These are phyloP conservation scores for Rhynchosporium secalis DNA, from an alignment of 2,329 filamentous ascomycete species.

Conservation along the genomic window DNA sequence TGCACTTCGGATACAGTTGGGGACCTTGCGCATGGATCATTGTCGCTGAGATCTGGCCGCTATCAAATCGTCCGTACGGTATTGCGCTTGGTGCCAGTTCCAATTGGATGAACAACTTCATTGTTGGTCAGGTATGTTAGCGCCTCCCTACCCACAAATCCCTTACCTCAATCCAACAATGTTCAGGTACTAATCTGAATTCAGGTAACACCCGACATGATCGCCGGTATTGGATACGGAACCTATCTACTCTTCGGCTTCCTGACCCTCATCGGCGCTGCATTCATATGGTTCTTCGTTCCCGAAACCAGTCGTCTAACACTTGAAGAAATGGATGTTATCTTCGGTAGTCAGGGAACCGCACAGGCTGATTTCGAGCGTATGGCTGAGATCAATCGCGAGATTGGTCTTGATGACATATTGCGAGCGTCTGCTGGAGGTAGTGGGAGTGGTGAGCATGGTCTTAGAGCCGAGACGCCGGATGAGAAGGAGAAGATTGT, in stretches of 20 bases:
- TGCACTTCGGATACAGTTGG: conserved; percentile 76
- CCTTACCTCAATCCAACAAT: neutral
- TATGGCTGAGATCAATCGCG: conserved; percentile 71
- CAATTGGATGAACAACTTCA: conserved; percentile 63
- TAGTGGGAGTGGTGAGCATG: neutral
- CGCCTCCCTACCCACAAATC: no score
- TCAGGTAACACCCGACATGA: conserved; percentile 68
- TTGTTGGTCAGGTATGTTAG: conserved; percentile 56
- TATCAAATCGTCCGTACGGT: conserved; percentile 69
- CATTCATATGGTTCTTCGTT: conserved; percentile 51
- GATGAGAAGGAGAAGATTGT: conserved; percentile 15
- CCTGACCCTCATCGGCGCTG: conserved; percentile 62
- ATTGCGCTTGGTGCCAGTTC: conserved; percentile 66
- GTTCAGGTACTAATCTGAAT: neutral
- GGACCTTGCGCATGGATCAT: conserved; percentile 75
- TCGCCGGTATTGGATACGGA: conserved; percentile 64
- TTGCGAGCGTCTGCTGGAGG: conserved; percentile 7
- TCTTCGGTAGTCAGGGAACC: conserved; percentile 67
- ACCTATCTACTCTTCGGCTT: conserved; percentile 72
- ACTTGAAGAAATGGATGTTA: conserved; percentile 61
- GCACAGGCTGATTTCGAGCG: conserved; percentile 67
- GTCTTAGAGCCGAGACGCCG: neutral
- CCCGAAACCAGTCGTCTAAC: conserved; percentile 55
- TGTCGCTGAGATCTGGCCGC: conserved; percentile 72
- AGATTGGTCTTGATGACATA: conserved; percentile 59